Evolutionary conservation across 108 stramenopile genomes (phyloP).

Genomic region (Aurantiochytrium sp.): DNA sequence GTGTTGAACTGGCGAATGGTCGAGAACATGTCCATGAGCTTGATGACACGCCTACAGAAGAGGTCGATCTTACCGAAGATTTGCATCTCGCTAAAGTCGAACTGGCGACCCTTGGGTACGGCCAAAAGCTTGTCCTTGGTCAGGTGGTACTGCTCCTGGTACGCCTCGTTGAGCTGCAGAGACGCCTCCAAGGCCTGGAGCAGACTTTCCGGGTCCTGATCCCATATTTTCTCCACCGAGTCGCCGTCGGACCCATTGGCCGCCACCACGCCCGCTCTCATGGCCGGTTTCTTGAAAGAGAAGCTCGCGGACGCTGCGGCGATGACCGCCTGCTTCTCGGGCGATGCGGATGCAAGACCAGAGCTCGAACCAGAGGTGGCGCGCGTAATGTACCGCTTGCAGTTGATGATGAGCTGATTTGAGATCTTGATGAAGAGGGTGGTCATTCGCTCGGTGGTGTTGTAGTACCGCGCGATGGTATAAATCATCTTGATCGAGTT

Average conservation of each 20-base stretch:
- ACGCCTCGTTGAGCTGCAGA: constrained; percentile 53
- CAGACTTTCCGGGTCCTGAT: background rate
- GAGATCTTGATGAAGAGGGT: constrained; percentile 63
- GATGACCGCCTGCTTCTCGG: no score
- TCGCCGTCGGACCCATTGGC: background rate
- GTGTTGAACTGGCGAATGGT: constrained; percentile 60
- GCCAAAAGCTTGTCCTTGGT: constrained; percentile 54
- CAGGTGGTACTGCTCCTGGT: constrained; percentile 58
- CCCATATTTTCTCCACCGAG: background rate
- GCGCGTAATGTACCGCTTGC: constrained; percentile 49
- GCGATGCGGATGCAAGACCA: no score
- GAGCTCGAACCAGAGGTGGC: background rate
- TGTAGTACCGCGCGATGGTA: constrained; percentile 61
- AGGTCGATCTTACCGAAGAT: constrained; percentile 63
- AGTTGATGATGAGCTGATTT: constrained; percentile 54
- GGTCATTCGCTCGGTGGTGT: constrained; percentile 59
- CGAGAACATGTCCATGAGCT: constrained; percentile 60
- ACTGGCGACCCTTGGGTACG: constrained; percentile 56
- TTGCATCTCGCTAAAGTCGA: constrained; percentile 59
- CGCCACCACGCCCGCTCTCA: no score
- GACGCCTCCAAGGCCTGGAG: constrained; percentile 31
- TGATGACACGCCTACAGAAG: constrained; percentile 60
- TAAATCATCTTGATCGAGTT: constrained; percentile 63
- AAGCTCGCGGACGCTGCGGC: no score
- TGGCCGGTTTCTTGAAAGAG: no score